Evolutionary conservation across 1,139 yeast species (phyloP).

Genomic region (Scheffersomyces lignicola): DNA sequence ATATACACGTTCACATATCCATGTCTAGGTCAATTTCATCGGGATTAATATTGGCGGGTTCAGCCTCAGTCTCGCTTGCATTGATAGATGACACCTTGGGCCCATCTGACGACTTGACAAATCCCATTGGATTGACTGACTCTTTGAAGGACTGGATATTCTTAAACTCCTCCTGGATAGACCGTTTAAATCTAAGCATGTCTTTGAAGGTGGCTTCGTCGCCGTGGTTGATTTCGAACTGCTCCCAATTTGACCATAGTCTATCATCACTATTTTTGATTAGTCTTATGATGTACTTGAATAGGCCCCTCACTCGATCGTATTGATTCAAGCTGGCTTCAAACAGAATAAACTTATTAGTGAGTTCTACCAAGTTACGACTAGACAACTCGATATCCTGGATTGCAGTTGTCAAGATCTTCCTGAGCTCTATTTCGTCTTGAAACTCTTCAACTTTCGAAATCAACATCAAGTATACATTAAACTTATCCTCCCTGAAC

Average conservation of each 20-base stretch:
- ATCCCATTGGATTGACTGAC: slow-evolving; percentile 50
- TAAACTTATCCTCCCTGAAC: slow-evolving; percentile 22
- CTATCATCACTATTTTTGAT: slow-evolving; percentile 18
- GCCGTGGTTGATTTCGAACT: slow-evolving; percentile 72
- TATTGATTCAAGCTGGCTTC: slow-evolving; percentile 51
- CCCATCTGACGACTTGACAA: slow-evolving; percentile 44
- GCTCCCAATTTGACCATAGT: slow-evolving; percentile 69
- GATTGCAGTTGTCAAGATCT: slow-evolving; percentile 16
- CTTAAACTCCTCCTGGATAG: slow-evolving; percentile 25
- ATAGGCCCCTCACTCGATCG: slow-evolving; percentile 61
- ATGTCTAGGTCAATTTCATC: slow-evolving; percentile 69
- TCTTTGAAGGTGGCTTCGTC: slow-evolving; percentile 70
- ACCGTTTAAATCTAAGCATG: slow-evolving; percentile 66
- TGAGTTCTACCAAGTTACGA: slow-evolving; percentile 31
- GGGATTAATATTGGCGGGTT: slow-evolving; percentile 40
- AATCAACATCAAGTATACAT: slow-evolving; percentile 19
- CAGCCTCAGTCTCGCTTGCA: slow-evolving; percentile 9
- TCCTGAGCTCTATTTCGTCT: slow-evolving; percentile 18
- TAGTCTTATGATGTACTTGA: slow-evolving; percentile 35
- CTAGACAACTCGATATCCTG: slow-evolving; percentile 24
- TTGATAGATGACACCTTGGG: slow-evolving; percentile 3
- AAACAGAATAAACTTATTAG: slow-evolving; percentile 42
- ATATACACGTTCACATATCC: slow-evolving; percentile 24
- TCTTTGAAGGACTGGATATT: slow-evolving; percentile 18
- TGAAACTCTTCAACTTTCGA: slow-evolving; percentile 10